Evolutionary conservation across 139 green algal species (phyloP).

Genomic region (Raphidocelis subcapitata): DNA sequence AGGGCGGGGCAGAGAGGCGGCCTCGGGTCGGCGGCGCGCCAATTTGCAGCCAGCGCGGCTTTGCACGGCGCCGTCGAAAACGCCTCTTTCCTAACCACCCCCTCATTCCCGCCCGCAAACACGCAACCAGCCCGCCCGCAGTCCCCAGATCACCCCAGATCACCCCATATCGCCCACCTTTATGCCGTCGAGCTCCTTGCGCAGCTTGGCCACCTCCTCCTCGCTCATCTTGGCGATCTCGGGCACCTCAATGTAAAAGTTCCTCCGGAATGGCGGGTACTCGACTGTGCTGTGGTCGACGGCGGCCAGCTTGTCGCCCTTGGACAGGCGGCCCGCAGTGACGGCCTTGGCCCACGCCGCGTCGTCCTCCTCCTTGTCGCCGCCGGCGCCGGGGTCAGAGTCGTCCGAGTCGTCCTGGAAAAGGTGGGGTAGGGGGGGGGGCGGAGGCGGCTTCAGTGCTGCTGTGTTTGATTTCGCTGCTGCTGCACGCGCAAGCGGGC

Average conservation of each 20-base stretch:
- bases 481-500: no score
- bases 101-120: not conserved
- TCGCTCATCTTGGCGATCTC: conserved; percentile 73
- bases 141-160: not conserved
- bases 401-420: conserved; percentile 5
- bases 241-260: conserved; percentile 86
- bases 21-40: not conserved
- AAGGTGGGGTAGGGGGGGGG: no score
- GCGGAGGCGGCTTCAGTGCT: no score
- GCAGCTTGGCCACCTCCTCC: conserved; percentile 66
- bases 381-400: conserved; percentile 4
- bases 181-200: conserved; percentile 62
- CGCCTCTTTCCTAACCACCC: no score
- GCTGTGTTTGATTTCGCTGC: no score
- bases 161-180: conserved; percentile 18
- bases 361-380: conserved; percentile 57
- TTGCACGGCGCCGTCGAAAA: no score
- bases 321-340: conserved; percentile 70
- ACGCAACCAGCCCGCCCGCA: not conserved
- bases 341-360: conserved; percentile 36
- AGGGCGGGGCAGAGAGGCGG: conserved; percentile 40
- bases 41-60: no score
- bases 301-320: conserved; percentile 86
- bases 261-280: conserved; percentile 77
- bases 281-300: conserved; percentile 78